Percentiles rank a stretch among this genome's conserved stretches.
Evolutionary conservation across 768 basidiomycete species (phyloP).

Genomic region (Mycena rosella): DNA sequence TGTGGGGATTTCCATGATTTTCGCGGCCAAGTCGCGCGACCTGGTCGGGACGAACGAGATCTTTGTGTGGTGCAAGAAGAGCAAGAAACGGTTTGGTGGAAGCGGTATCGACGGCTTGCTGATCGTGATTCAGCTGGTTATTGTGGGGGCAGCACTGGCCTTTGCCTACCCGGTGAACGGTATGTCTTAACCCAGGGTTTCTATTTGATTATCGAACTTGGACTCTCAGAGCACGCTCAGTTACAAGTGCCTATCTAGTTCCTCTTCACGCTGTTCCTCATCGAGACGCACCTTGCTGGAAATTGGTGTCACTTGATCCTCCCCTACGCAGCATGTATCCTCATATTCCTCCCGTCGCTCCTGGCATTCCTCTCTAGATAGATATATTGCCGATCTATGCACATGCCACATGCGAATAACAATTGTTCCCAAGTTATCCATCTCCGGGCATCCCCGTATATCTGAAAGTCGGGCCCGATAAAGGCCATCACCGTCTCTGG

Average conservation of each 20-base stretch:
- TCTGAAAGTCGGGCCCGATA: conserved; percentile 6
- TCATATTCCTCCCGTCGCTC: too few relatives aligned
- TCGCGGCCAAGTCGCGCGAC: conserved; percentile 27
- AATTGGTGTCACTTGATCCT: conserved; percentile 22
- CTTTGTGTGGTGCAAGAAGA: conserved; percentile 23
- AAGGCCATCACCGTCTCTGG: too few relatives aligned
- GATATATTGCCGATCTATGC: background rate
- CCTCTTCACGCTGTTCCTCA: conserved; percentile 24
- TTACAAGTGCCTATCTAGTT: conserved; percentile 19
- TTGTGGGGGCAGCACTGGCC: conserved; percentile 12
- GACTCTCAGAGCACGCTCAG: conserved; percentile 17
- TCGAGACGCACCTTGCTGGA: conserved; percentile 16
- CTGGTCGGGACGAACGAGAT: conserved; percentile 12
- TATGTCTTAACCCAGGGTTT: conserved; percentile 7
- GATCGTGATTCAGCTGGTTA: conserved; percentile 17
- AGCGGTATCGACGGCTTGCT: conserved; percentile 6
- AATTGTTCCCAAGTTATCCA: conserved; percentile 16
- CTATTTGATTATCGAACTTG: conserved; percentile 10
- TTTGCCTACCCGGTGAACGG: conserved; percentile 9
- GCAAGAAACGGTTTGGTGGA: conserved; percentile 8
- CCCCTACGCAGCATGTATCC: conserved; percentile 20
- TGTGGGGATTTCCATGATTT: conserved; percentile 18
- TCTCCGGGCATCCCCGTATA: conserved; percentile 19
- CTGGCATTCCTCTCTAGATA: conserved; percentile 22
- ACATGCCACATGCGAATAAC: conserved; percentile 11